phyloP scores from a whole-genome alignment of 1,284 basidiomycete species.

The Cutaneotrichosporon cyanovorans region DNA sequence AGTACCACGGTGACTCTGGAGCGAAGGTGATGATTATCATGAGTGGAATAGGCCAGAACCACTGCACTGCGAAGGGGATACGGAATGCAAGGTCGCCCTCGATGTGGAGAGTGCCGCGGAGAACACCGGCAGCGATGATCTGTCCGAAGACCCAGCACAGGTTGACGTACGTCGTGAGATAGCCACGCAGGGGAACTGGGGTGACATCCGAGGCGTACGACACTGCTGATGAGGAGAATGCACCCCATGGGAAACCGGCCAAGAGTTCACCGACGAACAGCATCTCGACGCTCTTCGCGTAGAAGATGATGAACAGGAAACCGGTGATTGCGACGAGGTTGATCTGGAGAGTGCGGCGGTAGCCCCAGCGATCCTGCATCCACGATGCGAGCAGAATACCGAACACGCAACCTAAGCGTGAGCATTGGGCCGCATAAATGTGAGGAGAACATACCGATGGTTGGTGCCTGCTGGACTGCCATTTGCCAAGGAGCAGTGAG shows the following conservation, averaged over 20 bases:
- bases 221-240: conserved; percentile 25
- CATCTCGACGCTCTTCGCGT: conserved; percentile 29
- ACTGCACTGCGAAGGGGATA: conserved; percentile 45
- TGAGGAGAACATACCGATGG: conserved; percentile 9
- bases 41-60: conserved; percentile 40
- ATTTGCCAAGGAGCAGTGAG: conserved; percentile 24
- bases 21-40: conserved; percentile 19
- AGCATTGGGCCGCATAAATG: conserved; percentile 14
- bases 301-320: conserved; percentile 38
- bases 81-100: conserved; percentile 31
- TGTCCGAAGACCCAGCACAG: conserved; percentile 49
- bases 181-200: conserved; percentile 32
- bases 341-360: conserved; percentile 20
- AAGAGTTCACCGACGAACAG: conserved; percentile 23
- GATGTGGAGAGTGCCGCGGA: conserved; percentile 16
- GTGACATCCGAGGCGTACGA: conserved; percentile 50
- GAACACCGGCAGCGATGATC: conserved; percentile 14
- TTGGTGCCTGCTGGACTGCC: conserved; percentile 19
- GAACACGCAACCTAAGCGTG: background rate
- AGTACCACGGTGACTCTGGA: conserved; percentile 30
- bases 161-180: conserved; percentile 44
- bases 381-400: conserved; percentile 21
- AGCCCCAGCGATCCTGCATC: conserved; percentile 23
- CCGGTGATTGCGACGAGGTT: conserved; percentile 28
- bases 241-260: conserved; percentile 45